Percentiles rank a stretch among this genome's conserved stretches.
Evolutionary conservation across 1,284 basidiomycete species (phyloP).

Genomic region (Cryptococcus sp.): DNA sequence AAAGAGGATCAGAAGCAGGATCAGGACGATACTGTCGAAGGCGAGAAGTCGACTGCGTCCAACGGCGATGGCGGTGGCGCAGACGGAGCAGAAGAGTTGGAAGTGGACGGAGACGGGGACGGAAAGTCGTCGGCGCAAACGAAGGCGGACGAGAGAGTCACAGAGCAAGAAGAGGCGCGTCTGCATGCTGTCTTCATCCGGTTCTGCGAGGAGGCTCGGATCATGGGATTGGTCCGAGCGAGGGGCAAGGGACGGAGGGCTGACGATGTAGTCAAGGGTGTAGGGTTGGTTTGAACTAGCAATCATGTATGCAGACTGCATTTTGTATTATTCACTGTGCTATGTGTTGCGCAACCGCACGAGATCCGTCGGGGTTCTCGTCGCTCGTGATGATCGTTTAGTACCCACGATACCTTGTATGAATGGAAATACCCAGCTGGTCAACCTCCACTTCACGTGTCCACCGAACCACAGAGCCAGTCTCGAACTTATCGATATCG

Average conservation of each 20-base stretch:
- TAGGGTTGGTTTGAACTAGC: conserved; percentile 29
- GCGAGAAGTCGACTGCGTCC: not conserved
- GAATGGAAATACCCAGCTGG: too few species aligned
- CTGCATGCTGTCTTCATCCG: conserved; percentile 47
- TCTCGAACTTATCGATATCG: too few species aligned
- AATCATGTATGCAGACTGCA: too few species aligned
- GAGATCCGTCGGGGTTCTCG: too few species aligned
- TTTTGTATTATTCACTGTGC: too few species aligned
- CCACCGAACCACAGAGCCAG: too few species aligned
- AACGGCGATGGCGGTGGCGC: conserved; percentile 3
- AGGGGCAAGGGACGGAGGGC: conserved; percentile 33
- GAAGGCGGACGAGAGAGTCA: not conserved
- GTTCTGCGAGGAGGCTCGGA: conserved; percentile 48
- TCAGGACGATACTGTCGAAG: not conserved
- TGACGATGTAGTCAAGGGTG: conserved; percentile 48
- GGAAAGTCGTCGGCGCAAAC: not conserved
- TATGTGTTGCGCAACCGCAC: too few species aligned
- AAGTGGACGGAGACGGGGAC: not conserved
- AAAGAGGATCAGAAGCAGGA: conserved; percentile 1
- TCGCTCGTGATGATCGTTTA: too few species aligned
- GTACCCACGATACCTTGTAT: too few species aligned
- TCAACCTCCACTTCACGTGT: too few species aligned
- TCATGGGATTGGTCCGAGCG: conserved; percentile 46
- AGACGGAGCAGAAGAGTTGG: not conserved
- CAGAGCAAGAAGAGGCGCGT: conserved; percentile 32